These are phyloP conservation scores for Pisolithus albus DNA, from an alignment of 768 basidiomycete genomes.

Conservation along the genomic window DNA sequence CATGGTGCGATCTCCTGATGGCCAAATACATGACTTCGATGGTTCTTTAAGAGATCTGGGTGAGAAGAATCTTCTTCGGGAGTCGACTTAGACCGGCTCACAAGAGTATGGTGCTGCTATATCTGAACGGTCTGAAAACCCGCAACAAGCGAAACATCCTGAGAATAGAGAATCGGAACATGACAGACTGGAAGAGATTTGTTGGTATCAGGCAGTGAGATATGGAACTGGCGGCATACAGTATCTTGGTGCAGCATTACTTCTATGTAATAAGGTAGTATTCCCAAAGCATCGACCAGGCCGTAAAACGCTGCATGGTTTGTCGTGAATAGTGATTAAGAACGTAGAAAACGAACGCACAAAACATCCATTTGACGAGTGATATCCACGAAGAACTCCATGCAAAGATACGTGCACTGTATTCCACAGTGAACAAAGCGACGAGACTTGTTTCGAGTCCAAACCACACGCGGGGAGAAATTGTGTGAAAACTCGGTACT, in stretches of 20 bases:
- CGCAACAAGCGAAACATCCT: constrained; percentile 84
- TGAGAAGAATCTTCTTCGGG: constrained; percentile 1
- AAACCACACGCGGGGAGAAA: constrained; percentile 71
- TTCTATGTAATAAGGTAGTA: constrained; percentile 87
- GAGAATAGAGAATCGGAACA: constrained; percentile 88
- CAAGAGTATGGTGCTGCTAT: constrained; percentile 78
- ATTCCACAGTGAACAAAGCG: constrained; percentile 82
- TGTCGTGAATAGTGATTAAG: neutral
- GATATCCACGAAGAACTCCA: constrained; percentile 63
- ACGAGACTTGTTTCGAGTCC: constrained; percentile 83
- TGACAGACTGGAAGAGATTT: constrained; percentile 48
- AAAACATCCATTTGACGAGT: constrained; percentile 60
- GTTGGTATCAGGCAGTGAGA: neutral
- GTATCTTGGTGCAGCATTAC: constrained; percentile 80
- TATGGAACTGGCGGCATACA: constrained; percentile 35
- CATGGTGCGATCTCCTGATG: constrained; percentile 79
- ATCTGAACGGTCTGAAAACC: constrained; percentile 85
- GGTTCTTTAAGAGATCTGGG: constrained; percentile 39
- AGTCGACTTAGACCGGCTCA: constrained; percentile 31
- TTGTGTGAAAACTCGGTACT: constrained; percentile 66
- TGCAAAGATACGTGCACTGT: constrained; percentile 63
- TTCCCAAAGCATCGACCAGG: constrained; percentile 78
- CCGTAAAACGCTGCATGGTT: constrained; percentile 64
- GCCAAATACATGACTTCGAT: constrained; percentile 93
- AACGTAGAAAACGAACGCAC: constrained; percentile 33